These are phyloP conservation scores for Brettanomyces anomalus DNA, from an alignment of 805 yeast genomes.

Conservation along the genomic window DNA sequence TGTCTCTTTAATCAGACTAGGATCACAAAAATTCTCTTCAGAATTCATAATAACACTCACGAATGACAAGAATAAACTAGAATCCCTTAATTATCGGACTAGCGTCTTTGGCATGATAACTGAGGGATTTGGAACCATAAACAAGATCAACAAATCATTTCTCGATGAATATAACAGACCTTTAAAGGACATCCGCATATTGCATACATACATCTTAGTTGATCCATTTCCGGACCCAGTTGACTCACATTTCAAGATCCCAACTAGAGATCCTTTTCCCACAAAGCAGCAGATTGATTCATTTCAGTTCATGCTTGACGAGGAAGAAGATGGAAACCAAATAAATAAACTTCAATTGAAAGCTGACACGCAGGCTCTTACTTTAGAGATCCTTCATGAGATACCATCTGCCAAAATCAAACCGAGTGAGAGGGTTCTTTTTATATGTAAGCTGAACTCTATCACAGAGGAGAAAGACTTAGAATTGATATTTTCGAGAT, in stretches of 20 bases:
- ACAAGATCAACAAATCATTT: constrained; percentile 31
- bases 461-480: constrained; percentile 52
- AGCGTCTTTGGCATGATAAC: constrained; percentile 40
- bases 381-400: constrained; percentile 58
- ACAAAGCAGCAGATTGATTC: constrained; percentile 22
- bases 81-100: constrained; percentile 15
- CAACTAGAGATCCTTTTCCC: constrained; percentile 29
- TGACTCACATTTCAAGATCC: constrained; percentile 7
- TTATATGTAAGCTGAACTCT: constrained; percentile 56
- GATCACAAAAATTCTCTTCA: constrained; percentile 21
- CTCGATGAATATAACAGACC: constrained; percentile 35
- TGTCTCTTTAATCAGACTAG: constrained; percentile 18
- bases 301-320: constrained; percentile 23
- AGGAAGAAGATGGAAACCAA: constrained; percentile 12
- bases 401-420: constrained; percentile 46
- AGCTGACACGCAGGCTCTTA: constrained; percentile 45
- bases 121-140: constrained; percentile 41
- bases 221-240: constrained; percentile 42
- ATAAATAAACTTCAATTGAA: constrained; percentile 16
- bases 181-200: constrained; percentile 40
- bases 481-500: constrained; percentile 47
- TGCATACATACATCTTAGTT: constrained; percentile 39
- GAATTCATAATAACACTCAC: constrained; percentile 30
- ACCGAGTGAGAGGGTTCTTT: constrained; percentile 55
- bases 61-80: constrained; percentile 17